Percentiles rank a stretch among this genome's conserved stretches.
phyloP scores from a whole-genome alignment of 2,329 filamentous ascomycete species.

The Trichoderma sp. region DNA sequence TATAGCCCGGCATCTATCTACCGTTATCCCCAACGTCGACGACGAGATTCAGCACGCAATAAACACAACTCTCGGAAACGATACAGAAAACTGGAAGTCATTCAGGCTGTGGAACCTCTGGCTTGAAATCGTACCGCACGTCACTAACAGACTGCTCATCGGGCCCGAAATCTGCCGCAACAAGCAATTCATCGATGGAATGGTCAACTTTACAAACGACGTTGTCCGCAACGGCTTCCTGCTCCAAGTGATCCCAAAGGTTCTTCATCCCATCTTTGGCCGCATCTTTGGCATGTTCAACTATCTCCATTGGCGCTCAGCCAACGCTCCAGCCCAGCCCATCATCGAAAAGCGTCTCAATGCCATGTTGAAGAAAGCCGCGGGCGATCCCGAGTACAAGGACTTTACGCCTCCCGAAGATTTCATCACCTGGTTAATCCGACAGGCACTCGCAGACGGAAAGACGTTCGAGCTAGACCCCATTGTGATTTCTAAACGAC shows the following conservation, averaged over 20 bases:
- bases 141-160: constrained; percentile 46
- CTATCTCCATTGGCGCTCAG: constrained; percentile 46
- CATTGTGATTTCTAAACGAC: constrained; percentile 46
- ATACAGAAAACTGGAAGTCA: constrained; percentile 37
- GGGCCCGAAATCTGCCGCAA: constrained; percentile 42
- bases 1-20: constrained; percentile 41
- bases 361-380: constrained; percentile 43
- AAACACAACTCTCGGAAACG: constrained; percentile 36
- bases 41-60: constrained; percentile 40
- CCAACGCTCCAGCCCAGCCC: constrained; percentile 43
- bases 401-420: constrained; percentile 50
- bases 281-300: constrained; percentile 45
- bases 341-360: constrained; percentile 49
- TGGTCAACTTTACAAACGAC: constrained; percentile 49
- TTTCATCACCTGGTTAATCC: constrained; percentile 57
- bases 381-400: constrained; percentile 40
- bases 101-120: constrained; percentile 47
- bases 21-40: constrained; percentile 41
- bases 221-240: constrained; percentile 46
- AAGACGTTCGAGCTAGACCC: constrained; percentile 45
- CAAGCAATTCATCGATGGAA: constrained; percentile 44
- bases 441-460: constrained; percentile 47
- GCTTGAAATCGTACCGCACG: constrained; percentile 41
- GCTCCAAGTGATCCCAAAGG: constrained; percentile 45
- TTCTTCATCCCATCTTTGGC: constrained; percentile 50